A percentile compares a stretch with the other conserved stretches of the same genome.
Conservation (phyloP, 2,329 filamentous ascomycete genomes). For the Fusarium circinatum region DNA sequence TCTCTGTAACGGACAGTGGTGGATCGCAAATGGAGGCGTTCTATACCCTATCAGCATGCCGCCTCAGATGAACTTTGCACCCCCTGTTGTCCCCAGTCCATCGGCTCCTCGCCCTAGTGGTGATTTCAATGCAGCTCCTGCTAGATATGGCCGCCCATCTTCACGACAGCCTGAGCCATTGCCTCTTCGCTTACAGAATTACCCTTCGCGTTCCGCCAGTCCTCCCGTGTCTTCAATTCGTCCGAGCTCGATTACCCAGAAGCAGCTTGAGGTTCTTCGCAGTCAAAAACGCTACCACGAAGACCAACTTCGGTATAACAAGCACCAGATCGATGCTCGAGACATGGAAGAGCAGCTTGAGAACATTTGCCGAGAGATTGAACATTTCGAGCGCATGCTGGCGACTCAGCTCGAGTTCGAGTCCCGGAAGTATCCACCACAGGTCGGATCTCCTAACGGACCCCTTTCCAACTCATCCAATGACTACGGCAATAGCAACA, state of each 20-base stretch:
- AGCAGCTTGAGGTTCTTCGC: conserved; percentile 64
- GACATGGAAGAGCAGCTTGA: conserved; percentile 57
- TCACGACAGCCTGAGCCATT: conserved; percentile 2
- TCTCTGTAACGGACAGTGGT: conserved; percentile 57
- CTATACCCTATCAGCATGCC: conserved; percentile 39
- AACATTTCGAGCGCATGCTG: conserved; percentile 60
- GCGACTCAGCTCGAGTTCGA: conserved; percentile 59
- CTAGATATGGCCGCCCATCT: conserved; percentile 1
- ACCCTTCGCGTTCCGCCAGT: conserved; percentile 28
- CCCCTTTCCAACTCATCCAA: conserved; percentile 21
- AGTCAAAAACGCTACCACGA: conserved; percentile 65
- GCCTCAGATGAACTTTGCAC: conserved; percentile 40
- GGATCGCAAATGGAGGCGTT: conserved; percentile 48
- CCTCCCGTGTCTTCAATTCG: conserved; percentile 68
- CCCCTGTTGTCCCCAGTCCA: conserved; percentile 37
- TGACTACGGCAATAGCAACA: conserved; percentile 2
- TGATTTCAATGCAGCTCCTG: conserved; percentile 5
- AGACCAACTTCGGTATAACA: conserved; percentile 69
- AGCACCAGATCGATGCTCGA: conserved; percentile 69
- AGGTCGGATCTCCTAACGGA: conserved; percentile 42
- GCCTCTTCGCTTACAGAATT: conserved; percentile 5
- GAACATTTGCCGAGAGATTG: conserved; percentile 57
- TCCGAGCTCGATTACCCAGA: conserved; percentile 69
- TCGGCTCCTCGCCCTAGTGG: conserved; percentile 6
- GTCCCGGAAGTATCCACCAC: conserved; percentile 54